These are phyloP conservation scores for Chimonanthus salicifolius DNA, from an alignment of 164 flowering plant species.

Conservation along the genomic window DNA sequence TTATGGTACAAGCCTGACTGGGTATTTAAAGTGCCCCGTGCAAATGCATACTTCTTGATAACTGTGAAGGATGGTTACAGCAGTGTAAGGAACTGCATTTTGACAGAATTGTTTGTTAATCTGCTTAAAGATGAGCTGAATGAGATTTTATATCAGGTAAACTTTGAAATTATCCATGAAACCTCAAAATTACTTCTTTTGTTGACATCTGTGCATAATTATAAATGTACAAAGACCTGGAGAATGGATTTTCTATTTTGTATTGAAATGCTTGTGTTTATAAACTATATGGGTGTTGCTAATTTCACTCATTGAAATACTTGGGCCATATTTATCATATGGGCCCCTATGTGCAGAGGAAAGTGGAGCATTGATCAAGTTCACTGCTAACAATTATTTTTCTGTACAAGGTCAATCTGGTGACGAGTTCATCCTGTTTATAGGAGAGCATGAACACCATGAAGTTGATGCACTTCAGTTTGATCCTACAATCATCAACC, in stretches of 20 bases:
- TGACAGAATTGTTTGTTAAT: slow-evolving; percentile 74
- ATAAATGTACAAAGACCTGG: neutral
- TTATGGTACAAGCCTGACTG: slow-evolving; percentile 91
- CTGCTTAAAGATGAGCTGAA: slow-evolving; percentile 93
- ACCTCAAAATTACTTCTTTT: neutral
- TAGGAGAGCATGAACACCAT: too few relatives aligned
- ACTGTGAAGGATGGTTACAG: slow-evolving; percentile 65
- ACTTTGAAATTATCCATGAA: neutral
- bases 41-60: slow-evolving; percentile 84
- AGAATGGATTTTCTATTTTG: neutral
- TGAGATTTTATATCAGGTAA: slow-evolving; percentile 89
- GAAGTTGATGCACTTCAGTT: too few relatives aligned
- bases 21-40: slow-evolving; percentile 86
- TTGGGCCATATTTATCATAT: too few relatives aligned
- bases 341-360: neutral
- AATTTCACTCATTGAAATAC: too few relatives aligned
- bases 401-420: neutral
- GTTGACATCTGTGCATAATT: neutral
- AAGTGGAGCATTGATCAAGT: neutral
- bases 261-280: neutral
- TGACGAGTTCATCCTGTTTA: too few relatives aligned
- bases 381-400: neutral
- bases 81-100: slow-evolving; percentile 47
- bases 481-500: too few relatives aligned
- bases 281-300: neutral